Evolutionary conservation across 75 land plant species (phyloP), one percentile per base, ranked within the genome.

Genomic region (Selaginella moellendorffii): DNA sequence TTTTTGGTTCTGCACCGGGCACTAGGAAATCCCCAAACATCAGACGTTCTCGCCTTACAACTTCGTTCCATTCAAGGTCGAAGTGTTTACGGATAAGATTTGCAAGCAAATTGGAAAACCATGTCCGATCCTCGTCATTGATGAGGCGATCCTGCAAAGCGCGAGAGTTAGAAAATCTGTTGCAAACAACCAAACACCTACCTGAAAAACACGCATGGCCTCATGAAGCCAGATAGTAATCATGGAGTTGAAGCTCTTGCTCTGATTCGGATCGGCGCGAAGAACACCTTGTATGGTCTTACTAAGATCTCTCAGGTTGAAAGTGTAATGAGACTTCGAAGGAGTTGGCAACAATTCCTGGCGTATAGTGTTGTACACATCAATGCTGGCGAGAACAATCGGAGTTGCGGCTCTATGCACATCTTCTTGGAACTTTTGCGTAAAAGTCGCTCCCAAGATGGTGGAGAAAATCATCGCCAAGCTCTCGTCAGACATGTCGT

Each of bases 171-270:
- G 53, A 52, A 0, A 30, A 2, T 18, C 0, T 18, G 20, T n/a
- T 20, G 9, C 22, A 0, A 0, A 14, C 14, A 14, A 36, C 14
- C 10, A 5, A 36, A 14, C 14, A 14, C 14, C 14, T 36, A 74
- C 77, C 77, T 74, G 77, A 26, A 74, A 74, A 10, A 74, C 73
- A 1, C 77, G 66, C 73, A 74, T 69, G 26, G 77, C 77, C 68
- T 74, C 77, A 65, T 74, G 77, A 0, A 74, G 53, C 77, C 77
- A 74, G 23, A 74, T 59, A n/a, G 74, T 31, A 14, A 74, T 56
- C 0, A 74, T 65, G 0, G 66, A 28, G 23, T 26, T 23, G 17
- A 53, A 30, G 19, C 54, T 10, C 0, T 29, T 28, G 2, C 65
- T 63, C 24, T 64, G 60, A 26, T 29, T 19, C 12, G 68, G 68